Percentiles rank a stretch among this genome's conserved stretches.
These are phyloP conservation scores for Macrophomina tecta DNA, from an alignment of 2,329 filamentous ascomycete genomes.

Conservation along the genomic window DNA sequence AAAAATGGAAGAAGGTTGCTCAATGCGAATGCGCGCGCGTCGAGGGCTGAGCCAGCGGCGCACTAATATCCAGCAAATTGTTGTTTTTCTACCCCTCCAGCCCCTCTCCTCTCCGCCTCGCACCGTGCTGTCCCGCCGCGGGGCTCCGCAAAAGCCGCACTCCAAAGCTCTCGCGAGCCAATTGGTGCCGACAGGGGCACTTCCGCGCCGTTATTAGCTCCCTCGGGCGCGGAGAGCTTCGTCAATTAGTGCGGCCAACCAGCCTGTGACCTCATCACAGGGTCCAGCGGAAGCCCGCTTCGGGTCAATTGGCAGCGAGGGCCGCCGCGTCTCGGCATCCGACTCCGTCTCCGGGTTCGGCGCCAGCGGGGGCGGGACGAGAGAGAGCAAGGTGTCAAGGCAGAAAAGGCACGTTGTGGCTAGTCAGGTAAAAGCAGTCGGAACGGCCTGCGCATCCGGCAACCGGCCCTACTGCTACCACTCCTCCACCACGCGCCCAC, in stretches of 20 bases:
- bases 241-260: background rate
- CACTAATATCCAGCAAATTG: background rate
- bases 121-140: slow-evolving; percentile 18
- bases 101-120: background rate
- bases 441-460: background rate
- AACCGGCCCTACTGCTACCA: background rate
- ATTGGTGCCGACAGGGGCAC: background rate
- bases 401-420: background rate
- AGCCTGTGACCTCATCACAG: background rate
- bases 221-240: no score
- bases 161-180: background rate
- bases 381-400: background rate
- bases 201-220: no score
- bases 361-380: background rate
- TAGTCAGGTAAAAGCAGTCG: background rate
- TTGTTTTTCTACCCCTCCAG: background rate
- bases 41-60: background rate
- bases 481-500: background rate
- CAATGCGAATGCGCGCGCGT: background rate
- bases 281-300: background rate
- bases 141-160: background rate
- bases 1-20: background rate
- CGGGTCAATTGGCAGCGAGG: slow-evolving; percentile 22
- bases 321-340: background rate
- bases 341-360: background rate